Base-by-base conservation (phyloP, 2,329 filamentous ascomycete genomes). In the Phialophora macrospora region DNA sequence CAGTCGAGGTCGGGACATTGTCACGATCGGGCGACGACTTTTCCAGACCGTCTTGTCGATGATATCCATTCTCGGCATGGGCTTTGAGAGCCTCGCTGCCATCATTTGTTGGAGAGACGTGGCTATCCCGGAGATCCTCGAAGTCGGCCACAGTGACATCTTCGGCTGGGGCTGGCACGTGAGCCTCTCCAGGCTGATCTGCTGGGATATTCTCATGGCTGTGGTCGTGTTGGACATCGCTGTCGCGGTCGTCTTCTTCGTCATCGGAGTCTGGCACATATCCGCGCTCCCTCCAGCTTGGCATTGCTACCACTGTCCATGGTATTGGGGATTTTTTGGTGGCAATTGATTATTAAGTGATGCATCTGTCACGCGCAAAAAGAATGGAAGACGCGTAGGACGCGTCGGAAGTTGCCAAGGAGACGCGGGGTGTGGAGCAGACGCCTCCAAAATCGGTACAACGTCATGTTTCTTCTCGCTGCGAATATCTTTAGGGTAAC, bases 201-300 rank as follows among this genome's bases (percentile, higher is more conserved):
- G 24, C 55, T 9, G 26, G 48, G 28, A 38, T 44, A 28, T 49
- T 52, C 56, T 9, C 62, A 51, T 52, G 32, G 48, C 44, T 67
- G 44, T 64, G 70, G 8, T 68, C 26, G 22, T 73, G 71, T 63
- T 78, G 74, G 55, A 73, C 77, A 30, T 79, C 78, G 54, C 78
- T 74, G 56, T 77, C 77, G 55, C 78, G 79, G 55, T 80, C 79
- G 22, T 80, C 79, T 30, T 80, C 79, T 34, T 74, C 81, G 49
- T 83, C 81, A 52, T 84, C 82, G 51, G 82, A 83, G 73, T 83
- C 82, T 67, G 80, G 80, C 67, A 84, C 82, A 77, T 79, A 84
- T 60, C 82, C 81, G 75, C 79, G 78, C 74, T 80, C 76, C 73
- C 79, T 79, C 82, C 82, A 84, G 77, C 75, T 64, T 48, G 66